phyloP scores from a whole-genome alignment of 805 yeast species.

The Candida namnaoensis region DNA sequence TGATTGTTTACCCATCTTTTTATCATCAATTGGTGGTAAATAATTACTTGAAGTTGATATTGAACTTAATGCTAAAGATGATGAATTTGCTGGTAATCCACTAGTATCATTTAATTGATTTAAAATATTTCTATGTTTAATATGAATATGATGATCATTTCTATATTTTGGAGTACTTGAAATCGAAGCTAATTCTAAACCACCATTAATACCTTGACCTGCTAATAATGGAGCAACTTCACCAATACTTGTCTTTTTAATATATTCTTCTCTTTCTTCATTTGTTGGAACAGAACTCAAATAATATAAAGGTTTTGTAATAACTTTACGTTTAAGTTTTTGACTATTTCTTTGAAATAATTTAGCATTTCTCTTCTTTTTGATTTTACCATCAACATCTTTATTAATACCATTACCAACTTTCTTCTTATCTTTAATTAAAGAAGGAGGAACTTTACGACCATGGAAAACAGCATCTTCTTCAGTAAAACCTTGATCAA shows the following conservation, averaged over 20 bases:
- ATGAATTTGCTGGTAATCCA: slow-evolving; percentile 1
- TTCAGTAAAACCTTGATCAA: slow-evolving; percentile 33
- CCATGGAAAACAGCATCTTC: slow-evolving; percentile 32
- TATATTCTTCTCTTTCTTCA: slow-evolving; percentile 18
- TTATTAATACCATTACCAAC: no score
- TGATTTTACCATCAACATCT: neutral
- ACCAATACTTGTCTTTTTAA: slow-evolving; percentile 10
- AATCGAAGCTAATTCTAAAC: slow-evolving; percentile 15
- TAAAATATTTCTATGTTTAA: slow-evolving; percentile 7
- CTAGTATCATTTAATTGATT: slow-evolving; percentile 5
- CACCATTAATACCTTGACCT: slow-evolving; percentile 21
- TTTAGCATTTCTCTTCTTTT: no score
- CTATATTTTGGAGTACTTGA: slow-evolving; percentile 16
- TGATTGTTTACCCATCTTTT: slow-evolving; percentile 16
- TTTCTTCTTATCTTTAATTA: slow-evolving; percentile 2
- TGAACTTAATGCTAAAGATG: slow-evolving; percentile 7
- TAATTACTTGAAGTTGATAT: slow-evolving; percentile 25
- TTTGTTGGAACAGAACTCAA: slow-evolving; percentile 11
- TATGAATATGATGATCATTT: neutral
- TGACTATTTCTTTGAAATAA: no score
- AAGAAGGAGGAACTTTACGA: slow-evolving; percentile 6
- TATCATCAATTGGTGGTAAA: slow-evolving; percentile 10
- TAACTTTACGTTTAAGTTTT: neutral
- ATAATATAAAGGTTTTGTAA: neutral
- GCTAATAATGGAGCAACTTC: slow-evolving; percentile 15